Evolutionary conservation across 2,329 filamentous ascomycete species (phyloP).

Genomic region (Blumeria graminis): DNA sequence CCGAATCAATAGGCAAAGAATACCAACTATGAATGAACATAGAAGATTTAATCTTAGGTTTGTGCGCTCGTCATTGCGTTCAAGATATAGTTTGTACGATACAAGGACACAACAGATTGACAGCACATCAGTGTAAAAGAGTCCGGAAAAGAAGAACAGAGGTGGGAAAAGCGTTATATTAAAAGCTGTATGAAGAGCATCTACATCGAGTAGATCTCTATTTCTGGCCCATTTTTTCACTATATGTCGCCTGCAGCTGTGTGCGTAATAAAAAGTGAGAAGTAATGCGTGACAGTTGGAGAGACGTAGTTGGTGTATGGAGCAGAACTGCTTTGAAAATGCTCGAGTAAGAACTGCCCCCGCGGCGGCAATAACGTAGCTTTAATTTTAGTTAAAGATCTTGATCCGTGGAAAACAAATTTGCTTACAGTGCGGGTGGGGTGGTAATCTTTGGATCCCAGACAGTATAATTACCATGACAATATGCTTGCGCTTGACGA

Average conservation of each 20-base stretch:
- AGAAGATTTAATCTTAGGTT: constrained; percentile 2
- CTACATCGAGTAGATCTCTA: neutral
- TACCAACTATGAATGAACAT: constrained; percentile 27
- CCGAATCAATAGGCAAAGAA: constrained; percentile 48
- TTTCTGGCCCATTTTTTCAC: constrained; percentile 2
- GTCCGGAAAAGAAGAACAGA: constrained; percentile 81
- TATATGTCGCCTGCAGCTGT: constrained; percentile 10
- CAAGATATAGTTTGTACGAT: constrained; percentile 35
- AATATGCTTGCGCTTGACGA: constrained; percentile 76
- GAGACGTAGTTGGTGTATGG: constrained; percentile 20
- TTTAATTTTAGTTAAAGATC: constrained; percentile 9
- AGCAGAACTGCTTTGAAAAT: constrained; percentile 4
- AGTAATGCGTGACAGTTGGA: constrained; percentile 24
- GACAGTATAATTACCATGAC: constrained; percentile 41
- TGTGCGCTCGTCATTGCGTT: constrained; percentile 9
- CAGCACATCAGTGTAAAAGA: constrained; percentile 87
- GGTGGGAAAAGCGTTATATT: constrained; percentile 74
- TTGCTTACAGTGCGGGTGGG: constrained; percentile 54
- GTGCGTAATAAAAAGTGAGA: constrained; percentile 16
- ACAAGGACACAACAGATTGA: constrained; percentile 54
- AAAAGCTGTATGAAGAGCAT: constrained; percentile 33
- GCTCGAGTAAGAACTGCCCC: constrained; percentile 14
- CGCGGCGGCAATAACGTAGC: constrained; percentile 23
- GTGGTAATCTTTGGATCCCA: constrained; percentile 99
- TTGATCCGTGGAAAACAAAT: constrained; percentile 4